Conservation (phyloP, 2,329 filamentous ascomycete genomes). For the Calonectria leucothoes region DNA sequence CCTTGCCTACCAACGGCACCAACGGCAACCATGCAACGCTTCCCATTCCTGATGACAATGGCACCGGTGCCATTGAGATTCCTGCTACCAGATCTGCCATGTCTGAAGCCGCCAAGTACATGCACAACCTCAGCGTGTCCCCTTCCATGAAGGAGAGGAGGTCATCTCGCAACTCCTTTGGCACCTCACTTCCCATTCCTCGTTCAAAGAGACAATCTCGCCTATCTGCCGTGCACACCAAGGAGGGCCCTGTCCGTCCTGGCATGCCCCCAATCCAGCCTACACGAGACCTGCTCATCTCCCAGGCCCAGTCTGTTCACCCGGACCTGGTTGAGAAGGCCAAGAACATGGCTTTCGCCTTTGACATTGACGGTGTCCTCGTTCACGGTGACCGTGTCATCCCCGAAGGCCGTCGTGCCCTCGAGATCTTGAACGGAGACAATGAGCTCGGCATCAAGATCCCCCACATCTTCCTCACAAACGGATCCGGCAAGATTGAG, state of each 20-base stretch:
- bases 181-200: constrained; percentile 78
- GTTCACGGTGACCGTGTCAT: constrained; percentile 83
- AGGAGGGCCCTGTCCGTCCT: constrained; percentile 60
- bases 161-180: constrained; percentile 81
- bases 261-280: constrained; percentile 70
- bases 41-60: constrained; percentile 56
- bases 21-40: constrained; percentile 40
- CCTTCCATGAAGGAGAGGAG: constrained; percentile 76
- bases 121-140: constrained; percentile 77
- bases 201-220: constrained; percentile 76
- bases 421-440: constrained; percentile 78
- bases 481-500: constrained; percentile 92
- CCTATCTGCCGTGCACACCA: constrained; percentile 69
- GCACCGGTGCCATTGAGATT: constrained; percentile 71
- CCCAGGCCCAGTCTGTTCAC: constrained; percentile 76
- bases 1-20: constrained; percentile 32
- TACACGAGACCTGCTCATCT: constrained; percentile 75
- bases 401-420: constrained; percentile 77
- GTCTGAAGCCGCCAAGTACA: constrained; percentile 75
- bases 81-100: constrained; percentile 76
- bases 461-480: constrained; percentile 92
- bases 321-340: constrained; percentile 74
- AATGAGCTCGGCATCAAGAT: constrained; percentile 82
- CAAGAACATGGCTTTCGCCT: constrained; percentile 83
- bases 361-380: constrained; percentile 92